Evolutionary conservation across 306 rosid species (phyloP).

Genomic region (Cucurbita ficifolia): DNA sequence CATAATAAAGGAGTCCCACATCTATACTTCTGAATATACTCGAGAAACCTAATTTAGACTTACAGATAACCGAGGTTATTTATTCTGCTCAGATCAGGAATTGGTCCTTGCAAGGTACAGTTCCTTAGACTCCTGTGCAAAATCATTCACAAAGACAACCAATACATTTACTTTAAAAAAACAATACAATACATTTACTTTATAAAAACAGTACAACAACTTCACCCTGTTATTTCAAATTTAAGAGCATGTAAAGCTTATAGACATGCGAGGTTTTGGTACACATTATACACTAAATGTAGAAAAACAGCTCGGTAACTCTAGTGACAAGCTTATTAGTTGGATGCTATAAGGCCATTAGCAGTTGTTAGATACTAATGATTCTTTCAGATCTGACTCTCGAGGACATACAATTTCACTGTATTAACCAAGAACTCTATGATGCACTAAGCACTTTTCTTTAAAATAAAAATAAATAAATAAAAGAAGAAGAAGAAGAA

Average conservation of each 20-base stretch:
- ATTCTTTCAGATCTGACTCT: too few relatives aligned
- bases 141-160: conserved; percentile 7
- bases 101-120: conserved; percentile 66
- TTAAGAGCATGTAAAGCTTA: background rate
- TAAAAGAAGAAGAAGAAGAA: too few relatives aligned
- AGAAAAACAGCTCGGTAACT: too few relatives aligned
- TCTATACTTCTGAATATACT: background rate
- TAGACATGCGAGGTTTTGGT: too few relatives aligned
- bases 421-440: too few relatives aligned
- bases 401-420: too few relatives aligned
- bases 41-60: conserved; percentile 20
- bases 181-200: background rate
- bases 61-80: conserved; percentile 48
- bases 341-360: too few relatives aligned
- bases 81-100: conserved; percentile 70
- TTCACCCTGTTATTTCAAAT: background rate
- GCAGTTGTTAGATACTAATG: too few relatives aligned
- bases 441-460: too few relatives aligned
- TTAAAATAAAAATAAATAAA: too few relatives aligned
- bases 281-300: too few relatives aligned
- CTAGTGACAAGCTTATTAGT: too few relatives aligned
- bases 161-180: background rate
- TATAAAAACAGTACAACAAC: background rate
- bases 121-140: conserved; percentile 68
- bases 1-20: background rate